These are phyloP conservation scores for Leccinum barrowsii DNA, from an alignment of 768 basidiomycete genomes.

Conservation along the genomic window DNA sequence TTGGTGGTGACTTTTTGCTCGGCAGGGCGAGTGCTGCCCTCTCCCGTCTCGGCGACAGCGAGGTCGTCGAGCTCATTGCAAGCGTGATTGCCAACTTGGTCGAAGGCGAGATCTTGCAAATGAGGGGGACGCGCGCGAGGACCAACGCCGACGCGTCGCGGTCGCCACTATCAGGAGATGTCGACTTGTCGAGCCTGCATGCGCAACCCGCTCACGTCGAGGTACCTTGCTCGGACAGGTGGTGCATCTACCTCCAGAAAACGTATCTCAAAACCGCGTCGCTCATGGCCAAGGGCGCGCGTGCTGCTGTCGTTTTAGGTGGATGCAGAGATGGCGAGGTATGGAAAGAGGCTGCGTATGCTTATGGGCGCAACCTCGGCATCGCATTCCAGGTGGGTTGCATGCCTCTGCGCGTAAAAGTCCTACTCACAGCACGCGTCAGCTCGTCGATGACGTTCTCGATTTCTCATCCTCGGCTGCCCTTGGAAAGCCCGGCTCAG, in stretches of 20 bases:
- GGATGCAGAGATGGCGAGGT: slow-evolving; percentile 73
- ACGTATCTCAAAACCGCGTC: slow-evolving; percentile 92
- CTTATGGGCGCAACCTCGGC: slow-evolving; percentile 85
- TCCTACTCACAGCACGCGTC: not conserved
- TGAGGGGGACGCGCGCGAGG: slow-evolving; percentile 30
- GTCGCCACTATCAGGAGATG: not conserved
- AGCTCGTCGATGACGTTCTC: slow-evolving; percentile 95
- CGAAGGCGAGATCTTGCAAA: slow-evolving; percentile 93
- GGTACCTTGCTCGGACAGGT: slow-evolving; percentile 43
- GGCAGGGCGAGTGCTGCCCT: slow-evolving; percentile 88
- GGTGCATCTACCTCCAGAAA: slow-evolving; percentile 83
- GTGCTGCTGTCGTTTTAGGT: slow-evolving; percentile 84
- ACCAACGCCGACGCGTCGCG: not conserved
- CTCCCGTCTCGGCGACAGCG: slow-evolving; percentile 77
- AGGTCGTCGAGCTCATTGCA: slow-evolving; percentile 91
- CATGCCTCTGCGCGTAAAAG: too few species aligned
- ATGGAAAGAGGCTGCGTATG: slow-evolving; percentile 88
- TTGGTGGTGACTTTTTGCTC: slow-evolving; percentile 94
- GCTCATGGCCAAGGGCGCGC: slow-evolving; percentile 82
- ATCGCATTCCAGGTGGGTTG: slow-evolving; percentile 88
- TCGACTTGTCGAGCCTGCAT: slow-evolving; percentile 40
- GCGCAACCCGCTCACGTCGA: slow-evolving; percentile 33
- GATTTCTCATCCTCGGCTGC: slow-evolving; percentile 81
- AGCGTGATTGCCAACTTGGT: slow-evolving; percentile 92
- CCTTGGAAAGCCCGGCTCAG: slow-evolving; percentile 83